Percentiles rank a stretch among this genome's conserved stretches.
These are phyloP conservation scores for Taphrina populina DNA, from an alignment of 1,139 yeast genomes.

Conservation along the genomic window DNA sequence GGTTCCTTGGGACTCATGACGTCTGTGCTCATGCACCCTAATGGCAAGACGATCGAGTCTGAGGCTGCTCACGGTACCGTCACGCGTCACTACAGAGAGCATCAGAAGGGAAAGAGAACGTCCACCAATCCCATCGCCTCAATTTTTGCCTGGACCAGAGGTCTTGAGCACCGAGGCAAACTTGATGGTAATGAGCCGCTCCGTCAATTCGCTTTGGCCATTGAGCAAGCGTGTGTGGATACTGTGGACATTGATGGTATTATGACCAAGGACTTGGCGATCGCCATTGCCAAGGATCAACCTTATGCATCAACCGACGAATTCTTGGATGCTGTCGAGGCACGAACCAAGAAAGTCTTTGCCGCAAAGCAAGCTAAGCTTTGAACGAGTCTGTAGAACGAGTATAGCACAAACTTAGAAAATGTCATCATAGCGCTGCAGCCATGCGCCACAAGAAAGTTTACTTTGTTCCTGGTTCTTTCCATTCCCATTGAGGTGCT, in stretches of 20 bases:
- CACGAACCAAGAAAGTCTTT: slow-evolving; percentile 29
- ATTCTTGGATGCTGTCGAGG: slow-evolving; percentile 31
- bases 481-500: too few relatives aligned
- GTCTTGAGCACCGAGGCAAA: slow-evolving; percentile 84
- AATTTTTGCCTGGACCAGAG: slow-evolving; percentile 95
- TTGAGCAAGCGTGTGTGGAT: slow-evolving; percentile 80
- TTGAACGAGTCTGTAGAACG: too few relatives aligned
- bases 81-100: slow-evolving; percentile 91
- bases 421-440: too few relatives aligned
- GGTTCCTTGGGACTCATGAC: slow-evolving; percentile 97
- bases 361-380: slow-evolving; percentile 14
- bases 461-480: too few relatives aligned
- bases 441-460: too few relatives aligned
- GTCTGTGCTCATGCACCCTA: slow-evolving; percentile 88
- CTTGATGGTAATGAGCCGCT: slow-evolving; percentile 84
- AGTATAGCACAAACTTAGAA: too few relatives aligned
- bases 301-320: slow-evolving; percentile 33
- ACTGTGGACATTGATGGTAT: slow-evolving; percentile 81
- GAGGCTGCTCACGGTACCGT: slow-evolving; percentile 99
- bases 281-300: slow-evolving; percentile 31
- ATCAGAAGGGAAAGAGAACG: slow-evolving; percentile 93
- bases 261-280: slow-evolving; percentile 84
- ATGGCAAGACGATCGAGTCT: slow-evolving; percentile 90
- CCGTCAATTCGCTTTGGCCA: slow-evolving; percentile 67
- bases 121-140: slow-evolving; percentile 99